Percentiles rank a stretch among this genome's conserved stretches.
Conservation (phyloP, 1,284 basidiomycete species). For the Cryptococcus sp. region DNA sequence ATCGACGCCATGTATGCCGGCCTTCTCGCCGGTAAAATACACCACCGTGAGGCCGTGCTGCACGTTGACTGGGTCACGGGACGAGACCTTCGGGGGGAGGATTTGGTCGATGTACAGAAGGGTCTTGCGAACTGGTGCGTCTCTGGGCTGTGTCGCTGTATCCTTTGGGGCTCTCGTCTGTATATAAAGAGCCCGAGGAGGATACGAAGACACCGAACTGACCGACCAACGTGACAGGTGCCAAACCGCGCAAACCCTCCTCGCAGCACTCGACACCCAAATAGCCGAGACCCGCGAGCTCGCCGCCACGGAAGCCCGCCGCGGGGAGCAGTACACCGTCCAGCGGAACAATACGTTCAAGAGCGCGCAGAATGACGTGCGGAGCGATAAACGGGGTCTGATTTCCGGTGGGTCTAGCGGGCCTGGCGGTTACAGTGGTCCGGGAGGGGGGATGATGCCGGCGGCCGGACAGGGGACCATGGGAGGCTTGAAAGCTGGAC, state of each 20-base stretch:
- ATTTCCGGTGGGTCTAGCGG: background rate
- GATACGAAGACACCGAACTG: background rate
- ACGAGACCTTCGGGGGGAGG: constrained; percentile 71
- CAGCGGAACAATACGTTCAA: constrained; percentile 53
- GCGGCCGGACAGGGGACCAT: background rate
- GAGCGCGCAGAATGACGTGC: constrained; percentile 1
- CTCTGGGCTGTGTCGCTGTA: background rate
- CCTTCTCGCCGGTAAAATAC: constrained; percentile 80
- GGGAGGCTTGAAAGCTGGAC: background rate
- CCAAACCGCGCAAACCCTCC: constrained; percentile 62
- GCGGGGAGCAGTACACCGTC: constrained; percentile 3
- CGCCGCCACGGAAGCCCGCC: constrained; percentile 6
- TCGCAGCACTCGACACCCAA: constrained; percentile 56
- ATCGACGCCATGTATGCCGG: constrained; percentile 93
- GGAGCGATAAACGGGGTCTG: background rate
- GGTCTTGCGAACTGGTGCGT: constrained; percentile 69
- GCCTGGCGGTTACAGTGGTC: background rate
- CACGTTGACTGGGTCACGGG: constrained; percentile 90
- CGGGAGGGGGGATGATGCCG: constrained; percentile 4
- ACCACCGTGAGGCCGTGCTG: constrained; percentile 80
- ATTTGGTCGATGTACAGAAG: constrained; percentile 59
- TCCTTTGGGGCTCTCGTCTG: constrained; percentile 3
- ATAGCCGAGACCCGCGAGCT: constrained; percentile 21
- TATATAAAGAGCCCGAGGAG: no score
- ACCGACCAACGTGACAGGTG: constrained; percentile 56